phyloP scores from a whole-genome alignment of 352 stramenopile genomes.

The Globisporangium splendens region DNA sequence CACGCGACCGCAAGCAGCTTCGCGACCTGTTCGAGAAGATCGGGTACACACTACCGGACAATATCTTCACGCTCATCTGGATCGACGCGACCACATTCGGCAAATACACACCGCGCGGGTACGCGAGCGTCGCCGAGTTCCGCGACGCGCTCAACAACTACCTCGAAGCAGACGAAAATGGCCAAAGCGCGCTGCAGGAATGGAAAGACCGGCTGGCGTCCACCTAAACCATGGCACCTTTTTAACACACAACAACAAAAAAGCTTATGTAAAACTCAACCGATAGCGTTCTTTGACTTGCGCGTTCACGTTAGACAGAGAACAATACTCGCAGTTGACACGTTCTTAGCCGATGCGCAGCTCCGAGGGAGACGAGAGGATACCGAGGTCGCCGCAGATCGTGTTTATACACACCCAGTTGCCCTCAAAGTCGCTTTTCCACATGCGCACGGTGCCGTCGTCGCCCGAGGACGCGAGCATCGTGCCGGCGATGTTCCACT shows the following conservation, averaged over 20 bases:
- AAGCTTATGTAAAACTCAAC: no score
- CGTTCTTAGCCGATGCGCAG: constrained; percentile 17
- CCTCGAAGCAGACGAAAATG: constrained; percentile 43
- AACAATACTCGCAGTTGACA: no score
- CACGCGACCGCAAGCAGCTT: constrained; percentile 55
- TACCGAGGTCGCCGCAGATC: constrained; percentile 69
- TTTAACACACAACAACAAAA: no score
- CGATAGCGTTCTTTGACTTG: no score
- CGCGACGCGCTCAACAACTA: constrained; percentile 74
- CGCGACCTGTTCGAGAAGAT: constrained; percentile 68
- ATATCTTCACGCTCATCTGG: constrained; percentile 76
- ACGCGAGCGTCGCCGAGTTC: constrained; percentile 64
- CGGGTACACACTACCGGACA: constrained; percentile 49
- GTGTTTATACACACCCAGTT: constrained; percentile 91
- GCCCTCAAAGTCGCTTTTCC: constrained; percentile 91
- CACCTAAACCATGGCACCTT: no score
- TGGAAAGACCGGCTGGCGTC: constrained; percentile 38
- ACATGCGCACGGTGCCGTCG: constrained; percentile 93
- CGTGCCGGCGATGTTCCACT: constrained; percentile 97
- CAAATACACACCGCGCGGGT: constrained; percentile 37
- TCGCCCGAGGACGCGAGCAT: constrained; percentile 94
- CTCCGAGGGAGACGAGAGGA: constrained; percentile 21
- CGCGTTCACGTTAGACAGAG: no score
- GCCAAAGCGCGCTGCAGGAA: constrained; percentile 36
- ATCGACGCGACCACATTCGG: constrained; percentile 38